Base-by-base conservation (phyloP, 176 grass and related monocot species). In the Aechmea fasciata region DNA sequence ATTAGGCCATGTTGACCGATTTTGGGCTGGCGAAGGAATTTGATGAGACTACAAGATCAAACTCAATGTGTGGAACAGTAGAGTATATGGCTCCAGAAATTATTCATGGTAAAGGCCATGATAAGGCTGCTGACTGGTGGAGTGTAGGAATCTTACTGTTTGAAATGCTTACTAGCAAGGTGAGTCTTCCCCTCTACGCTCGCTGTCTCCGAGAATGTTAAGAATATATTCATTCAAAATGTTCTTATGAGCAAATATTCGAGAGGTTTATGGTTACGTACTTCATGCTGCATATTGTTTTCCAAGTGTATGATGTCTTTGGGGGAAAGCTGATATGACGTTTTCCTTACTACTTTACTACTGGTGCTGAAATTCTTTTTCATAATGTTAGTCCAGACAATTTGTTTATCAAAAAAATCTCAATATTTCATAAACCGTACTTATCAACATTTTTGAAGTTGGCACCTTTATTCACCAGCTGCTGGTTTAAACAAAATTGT, bases 41-140 rank as follows among this genome's bases (percentile, higher is more conserved):
- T 75, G 87, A 99, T 75, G 94, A 99, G 76, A 90, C 85, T 70
- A 99, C 89, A 50, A 90, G 94, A 78, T 90, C 89, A 78, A 99
- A 93, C 70, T 99, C 94, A 66, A 87, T 99, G 75, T 99, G 94
- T 9, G 89, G 94, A 55, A 93, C 94, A 8, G 71, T 99, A 19
- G 94, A 99, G 63, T 99, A 99, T 69, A 99, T 99, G 94, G 94
- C 94, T 55, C 94, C 94, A 67, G 94, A 99, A 76, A 93, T 99
- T 75, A 71, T 99, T 71, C 87, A 83, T 65, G 94, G 87, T 54
- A 77, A 83, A 62, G 94, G 94, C 66, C 94, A 99, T 62, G 87
- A 99, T 88, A 99, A 99, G 63, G 94, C 86, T 76, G 94, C 94
- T 22, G 94, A 99, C 69, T 99, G 89, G 94, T 99, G 94, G 94